Base-by-base conservation (phyloP, 768 basidiomycete genomes). In the Holtermanniella nyarrowii region DNA sequence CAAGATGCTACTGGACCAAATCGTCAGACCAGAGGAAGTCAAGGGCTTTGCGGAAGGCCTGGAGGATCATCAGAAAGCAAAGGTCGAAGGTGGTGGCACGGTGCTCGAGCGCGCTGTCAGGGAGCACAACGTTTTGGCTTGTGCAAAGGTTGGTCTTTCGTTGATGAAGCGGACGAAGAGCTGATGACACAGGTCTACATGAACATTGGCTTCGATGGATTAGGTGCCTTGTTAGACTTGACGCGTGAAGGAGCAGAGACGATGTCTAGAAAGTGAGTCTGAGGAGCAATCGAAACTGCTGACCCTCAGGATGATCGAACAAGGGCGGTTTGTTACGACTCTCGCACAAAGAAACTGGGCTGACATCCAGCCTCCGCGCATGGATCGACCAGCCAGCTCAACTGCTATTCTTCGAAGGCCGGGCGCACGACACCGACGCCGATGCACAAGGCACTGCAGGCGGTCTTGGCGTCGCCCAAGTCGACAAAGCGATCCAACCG, bases 1-100 rank as follows among this genome's bases (percentile, higher is more conserved):
- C 31, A 96, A 96, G 70, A 97, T 97, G 93, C 90, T 95, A 74
- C 82, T 97, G 56, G 95, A 97, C 67, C 90, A 89, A 59, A 96
- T 99, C 67, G 80, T 99, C 46, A 85, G 90, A 42, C 78, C 89
- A 1, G 76, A 80, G 42, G 93, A 99, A 74, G 80, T 97, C 50
- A 82, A 86, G 66, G 83, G 83, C 44, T 99, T 99, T 67, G 88
- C 91, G 69, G 77, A 77, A 42, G 84, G 82, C 2, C 80, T 99
- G 48, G 85, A 85, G 60, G 80, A 85, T 14, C 95, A 99, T 74
- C 95, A 99, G 69, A 79, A 95, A 23, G 95, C 95, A n/a, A 84
- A 82, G 68, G 77, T 79, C 22, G 78, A 84, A 40, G 93, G 90
- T 1, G 93, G 95, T 2, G 83, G 88, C 4, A 97, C 91, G 10